Evolutionary conservation across 2,329 filamentous ascomycete species (phyloP), one percentile per base, ranked within the genome.

Genomic region (Aureobasidium sp.): DNA sequence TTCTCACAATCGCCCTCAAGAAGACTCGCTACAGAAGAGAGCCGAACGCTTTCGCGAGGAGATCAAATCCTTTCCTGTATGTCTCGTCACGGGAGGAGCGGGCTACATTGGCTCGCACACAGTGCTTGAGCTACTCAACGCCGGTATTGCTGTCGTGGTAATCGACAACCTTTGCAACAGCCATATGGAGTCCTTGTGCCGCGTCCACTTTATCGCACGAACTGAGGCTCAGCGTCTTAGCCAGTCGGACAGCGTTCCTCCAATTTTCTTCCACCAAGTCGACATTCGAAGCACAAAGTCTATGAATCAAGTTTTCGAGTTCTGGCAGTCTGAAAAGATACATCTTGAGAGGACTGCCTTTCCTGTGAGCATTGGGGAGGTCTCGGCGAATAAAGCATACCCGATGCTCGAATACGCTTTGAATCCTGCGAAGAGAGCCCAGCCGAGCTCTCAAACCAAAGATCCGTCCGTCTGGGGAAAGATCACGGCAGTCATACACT

Each of bases 401-500:
- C 40, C 40, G 1, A 53, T 53, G 50, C 17, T 53, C n/a, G 50
- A 53, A 3, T 53, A 45, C 19, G 7, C n/a, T 6, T 3, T 53
- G 6, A 41, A 45, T 3, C 34, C 50, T 1, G 38, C 30, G 3
- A 53, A 53, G 24, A 44, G 40, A 38, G 30, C 24, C 24, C 37
- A 53, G 10, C 30, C 34, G 8, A 44, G 39, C 62, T 59, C 38
- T 4, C 60, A 58, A 2, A 45, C 56, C 25, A 63, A 65, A 14
- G 61, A 63, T n/a, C 38, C 57, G 7, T 58, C 63, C 12, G 63
- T 70, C 16, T 65, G 66, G 49, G 81, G 79, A 2, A 73, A 69
- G 25, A 82, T 85, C 56, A 69, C 71, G 0, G 81, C 80, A 1
- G 80, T 85, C n/a, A 84, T 86, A 54, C 83, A 86, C 62, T 85